These are phyloP conservation scores for Dunaliella primolecta DNA, from an alignment of 139 green algal species.

Conservation along the genomic window DNA sequence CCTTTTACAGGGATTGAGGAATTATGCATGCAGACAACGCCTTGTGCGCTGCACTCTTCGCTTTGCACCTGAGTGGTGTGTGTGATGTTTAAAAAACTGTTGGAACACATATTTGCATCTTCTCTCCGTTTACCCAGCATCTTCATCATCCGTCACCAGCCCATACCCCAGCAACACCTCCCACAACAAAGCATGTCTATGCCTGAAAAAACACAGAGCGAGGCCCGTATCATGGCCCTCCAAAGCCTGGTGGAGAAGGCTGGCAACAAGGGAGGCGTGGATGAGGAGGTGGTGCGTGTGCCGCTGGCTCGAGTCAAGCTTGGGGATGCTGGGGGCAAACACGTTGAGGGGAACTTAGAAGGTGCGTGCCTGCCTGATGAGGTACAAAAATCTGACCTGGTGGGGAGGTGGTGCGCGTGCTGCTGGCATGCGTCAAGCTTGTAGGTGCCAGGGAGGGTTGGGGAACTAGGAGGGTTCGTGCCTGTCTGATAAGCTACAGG, in stretches of 20 bases:
- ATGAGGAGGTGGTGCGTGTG: not conserved
- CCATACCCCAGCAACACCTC: too few relatives aligned
- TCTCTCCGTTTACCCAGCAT: too few relatives aligned
- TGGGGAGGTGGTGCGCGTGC: too few relatives aligned
- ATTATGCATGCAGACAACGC: too few relatives aligned
- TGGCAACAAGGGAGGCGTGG: not conserved
- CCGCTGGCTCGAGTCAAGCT: not conserved
- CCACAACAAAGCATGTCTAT: too few relatives aligned
- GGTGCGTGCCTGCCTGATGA: not conserved
- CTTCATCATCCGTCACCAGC: too few relatives aligned
- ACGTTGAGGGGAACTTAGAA: not conserved
- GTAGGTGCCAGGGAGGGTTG: not conserved
- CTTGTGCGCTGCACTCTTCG: too few relatives aligned
- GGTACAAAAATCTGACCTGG: not conserved
- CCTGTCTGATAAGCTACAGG: not conserved
- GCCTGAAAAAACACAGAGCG: slow-evolving; percentile 2
- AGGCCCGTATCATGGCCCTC: not conserved
- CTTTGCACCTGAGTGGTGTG: too few relatives aligned
- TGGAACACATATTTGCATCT: too few relatives aligned
- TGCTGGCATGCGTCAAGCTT: too few relatives aligned
- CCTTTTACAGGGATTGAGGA: too few relatives aligned
- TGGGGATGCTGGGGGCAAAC: not conserved
- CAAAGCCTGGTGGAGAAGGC: slow-evolving; percentile 10
- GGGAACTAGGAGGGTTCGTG: not conserved
- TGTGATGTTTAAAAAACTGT: too few relatives aligned